Percentiles rank a stretch among this genome's conserved stretches.
phyloP scores from a whole-genome alignment of 169 alveolate genomes.

The Plasmodium vinckei region DNA sequence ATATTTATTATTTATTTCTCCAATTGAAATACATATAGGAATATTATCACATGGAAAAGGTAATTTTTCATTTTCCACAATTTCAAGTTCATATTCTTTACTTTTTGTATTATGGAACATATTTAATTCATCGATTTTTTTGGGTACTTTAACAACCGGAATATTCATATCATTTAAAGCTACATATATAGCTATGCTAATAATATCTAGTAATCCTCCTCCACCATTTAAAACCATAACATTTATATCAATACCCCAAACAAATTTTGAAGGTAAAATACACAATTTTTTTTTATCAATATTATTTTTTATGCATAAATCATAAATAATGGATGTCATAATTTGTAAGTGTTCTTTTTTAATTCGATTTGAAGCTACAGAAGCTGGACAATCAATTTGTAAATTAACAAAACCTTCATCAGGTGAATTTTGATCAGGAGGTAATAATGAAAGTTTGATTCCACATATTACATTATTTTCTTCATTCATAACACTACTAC shows the following conservation, averaged over 20 bases:
- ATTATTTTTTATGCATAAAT: conserved; percentile 69
- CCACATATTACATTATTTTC: conserved; percentile 75
- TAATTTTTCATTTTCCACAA: conserved; percentile 41
- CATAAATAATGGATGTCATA: conserved; percentile 66
- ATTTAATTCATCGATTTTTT: conserved; percentile 76
- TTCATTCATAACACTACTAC: conserved; percentile 75
- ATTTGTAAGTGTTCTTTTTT: conserved; percentile 71
- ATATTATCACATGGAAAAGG: conserved; percentile 53
- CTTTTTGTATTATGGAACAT: conserved; percentile 53
- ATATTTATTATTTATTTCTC: conserved; percentile 72
- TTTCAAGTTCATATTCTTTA: conserved; percentile 60
- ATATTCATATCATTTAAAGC: conserved; percentile 79
- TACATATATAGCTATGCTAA: conserved; percentile 80
- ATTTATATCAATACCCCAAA: conserved; percentile 81
- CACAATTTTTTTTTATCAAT: conserved; percentile 79
- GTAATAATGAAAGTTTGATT: conserved; percentile 36
- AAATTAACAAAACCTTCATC: conserved; percentile 70
- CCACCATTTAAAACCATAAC: conserved; percentile 83
- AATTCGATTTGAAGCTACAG: conserved; percentile 67
- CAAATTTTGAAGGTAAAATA: conserved; percentile 79
- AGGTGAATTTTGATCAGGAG: conserved; percentile 26
- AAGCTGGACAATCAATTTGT: conserved; percentile 74
- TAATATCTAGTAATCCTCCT: conserved; percentile 81
- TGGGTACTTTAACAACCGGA: conserved; percentile 78
- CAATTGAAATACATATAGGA: conserved; percentile 72